Base-by-base conservation (phyloP, 345 rosid genomes). In the Cardiospermum halicacabum region DNA sequence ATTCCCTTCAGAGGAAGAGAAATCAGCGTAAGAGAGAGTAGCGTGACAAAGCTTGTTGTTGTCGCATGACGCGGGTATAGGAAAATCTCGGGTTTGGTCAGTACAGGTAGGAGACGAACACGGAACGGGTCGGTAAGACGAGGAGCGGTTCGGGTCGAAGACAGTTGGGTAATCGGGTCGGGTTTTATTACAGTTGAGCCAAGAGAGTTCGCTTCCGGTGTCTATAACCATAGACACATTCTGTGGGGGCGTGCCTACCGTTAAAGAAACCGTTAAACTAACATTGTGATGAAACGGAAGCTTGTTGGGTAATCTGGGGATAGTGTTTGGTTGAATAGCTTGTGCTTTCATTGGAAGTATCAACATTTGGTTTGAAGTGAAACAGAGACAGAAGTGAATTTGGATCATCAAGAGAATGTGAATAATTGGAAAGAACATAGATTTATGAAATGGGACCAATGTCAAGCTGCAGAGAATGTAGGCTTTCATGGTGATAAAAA, bases 151-250 rank as follows among this genome's bases (percentile, higher is more conserved):
- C 69, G 88, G 88, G 82, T 89, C 81, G 56, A 87, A 89, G 0
- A 74, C 18, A 8, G 49, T 7, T 65, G 85, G 82, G 65, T 71
- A 69, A 7, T 16, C 71, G 50, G 21, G 30, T 4, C 25, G 48
- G 37, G 76, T 72, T 22, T 65, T 80, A 83, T 84, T 87, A 71
- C 98, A 92, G n/a, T 78, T 87, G 30, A 92, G 82, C 98, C 98
- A 92, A 16, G 95, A 81, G 73, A 89, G 96, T 67, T 92, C 98
- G 63, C 95, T 87, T 16, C 98, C 96, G 3, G 98, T 92, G 85
- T 92, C 96, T 34, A 92, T 67, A 40, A 87, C 98, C 92, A 92
- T 80, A 69, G 97, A 77, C 56, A 86, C 87, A 68, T 85, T 88
- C 68, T 92, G 96, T 10, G 98, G 96, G 19, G 96, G 98, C 7